These are phyloP conservation scores for Cucurbita argyrosperma DNA, from an alignment of 306 rosid species.

Conservation along the genomic window DNA sequence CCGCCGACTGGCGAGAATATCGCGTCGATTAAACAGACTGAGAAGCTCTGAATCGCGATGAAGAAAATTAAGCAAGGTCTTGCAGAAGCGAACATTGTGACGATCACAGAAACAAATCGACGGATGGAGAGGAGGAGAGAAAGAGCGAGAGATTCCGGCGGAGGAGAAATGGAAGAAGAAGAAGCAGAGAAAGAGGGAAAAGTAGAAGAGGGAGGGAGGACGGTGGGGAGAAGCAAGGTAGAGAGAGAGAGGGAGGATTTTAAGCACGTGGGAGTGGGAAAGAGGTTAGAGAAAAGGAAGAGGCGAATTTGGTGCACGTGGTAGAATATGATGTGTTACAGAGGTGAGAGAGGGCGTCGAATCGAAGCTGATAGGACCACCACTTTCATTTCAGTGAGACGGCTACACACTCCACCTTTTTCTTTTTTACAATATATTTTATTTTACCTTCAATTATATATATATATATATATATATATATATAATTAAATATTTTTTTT, in stretches of 20 bases:
- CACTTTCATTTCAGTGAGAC: background rate
- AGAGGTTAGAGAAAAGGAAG: background rate
- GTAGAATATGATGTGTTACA: background rate
- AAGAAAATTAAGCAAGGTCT: background rate
- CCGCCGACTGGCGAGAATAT: background rate
- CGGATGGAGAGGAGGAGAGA: background rate
- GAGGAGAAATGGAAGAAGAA: background rate
- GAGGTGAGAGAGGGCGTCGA: background rate
- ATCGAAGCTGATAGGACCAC: background rate
- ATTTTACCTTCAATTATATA: too few species aligned
- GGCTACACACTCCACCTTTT: background rate
- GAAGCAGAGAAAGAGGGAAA: background rate
- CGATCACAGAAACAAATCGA: background rate
- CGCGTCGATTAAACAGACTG: too few species aligned
- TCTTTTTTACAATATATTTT: background rate
- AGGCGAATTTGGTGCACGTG: background rate
- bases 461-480: too few species aligned
- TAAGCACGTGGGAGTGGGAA: constrained; percentile 20
- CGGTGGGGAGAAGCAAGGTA: constrained; percentile 5
- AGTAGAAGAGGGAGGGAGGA: background rate
- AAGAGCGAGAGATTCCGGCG: background rate
- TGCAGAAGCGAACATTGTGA: background rate
- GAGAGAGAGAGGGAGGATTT: background rate
- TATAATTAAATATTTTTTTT: too few species aligned
- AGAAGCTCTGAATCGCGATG: background rate